A percentile compares a stretch with the other conserved stretches of the same genome.
phyloP scores from a whole-genome alignment of 2,329 filamentous ascomycete species.

The Hymenoscyphus fructigenus region DNA sequence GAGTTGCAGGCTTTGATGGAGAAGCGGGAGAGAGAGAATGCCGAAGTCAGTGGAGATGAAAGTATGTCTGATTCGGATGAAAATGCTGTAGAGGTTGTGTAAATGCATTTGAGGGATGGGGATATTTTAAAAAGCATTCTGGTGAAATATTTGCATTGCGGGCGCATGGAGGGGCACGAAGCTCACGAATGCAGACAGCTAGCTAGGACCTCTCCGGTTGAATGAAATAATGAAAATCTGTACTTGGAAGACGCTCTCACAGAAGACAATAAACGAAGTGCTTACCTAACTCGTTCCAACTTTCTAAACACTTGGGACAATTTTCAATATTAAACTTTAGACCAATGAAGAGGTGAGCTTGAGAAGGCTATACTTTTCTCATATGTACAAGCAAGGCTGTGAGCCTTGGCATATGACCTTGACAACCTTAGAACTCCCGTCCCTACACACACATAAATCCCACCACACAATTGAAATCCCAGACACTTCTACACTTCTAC shows the following conservation, averaged over 20 bases:
- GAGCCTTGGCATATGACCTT: not conserved
- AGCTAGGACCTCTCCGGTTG: not conserved
- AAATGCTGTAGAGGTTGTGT: constrained; percentile 62
- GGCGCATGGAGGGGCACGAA: constrained; percentile 31
- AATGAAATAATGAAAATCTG: constrained; percentile 2
- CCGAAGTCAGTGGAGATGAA: constrained; percentile 96
- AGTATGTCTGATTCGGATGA: constrained; percentile 95
- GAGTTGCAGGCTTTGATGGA: constrained; percentile 98
- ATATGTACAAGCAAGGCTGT: not conserved
- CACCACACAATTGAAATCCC: not conserved
- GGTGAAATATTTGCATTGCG: constrained; percentile 33
- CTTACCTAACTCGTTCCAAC: too few species aligned
- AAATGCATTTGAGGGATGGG: constrained; percentile 26
- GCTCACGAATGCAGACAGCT: constrained; percentile 17
- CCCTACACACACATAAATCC: not conserved
- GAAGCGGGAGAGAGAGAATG: constrained; percentile 97
- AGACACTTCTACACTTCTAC: not conserved
- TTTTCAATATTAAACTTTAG: too few species aligned
- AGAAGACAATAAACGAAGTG: too few species aligned
- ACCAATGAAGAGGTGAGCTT: too few species aligned
- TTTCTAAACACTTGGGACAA: too few species aligned
- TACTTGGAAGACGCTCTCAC: not conserved
- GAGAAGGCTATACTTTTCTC: not conserved
- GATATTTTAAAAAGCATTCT: constrained; percentile 31
- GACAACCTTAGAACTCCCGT: not conserved